Conservation (phyloP, 345 rosid species). For the Bruguiera gymnorhiza region DNA sequence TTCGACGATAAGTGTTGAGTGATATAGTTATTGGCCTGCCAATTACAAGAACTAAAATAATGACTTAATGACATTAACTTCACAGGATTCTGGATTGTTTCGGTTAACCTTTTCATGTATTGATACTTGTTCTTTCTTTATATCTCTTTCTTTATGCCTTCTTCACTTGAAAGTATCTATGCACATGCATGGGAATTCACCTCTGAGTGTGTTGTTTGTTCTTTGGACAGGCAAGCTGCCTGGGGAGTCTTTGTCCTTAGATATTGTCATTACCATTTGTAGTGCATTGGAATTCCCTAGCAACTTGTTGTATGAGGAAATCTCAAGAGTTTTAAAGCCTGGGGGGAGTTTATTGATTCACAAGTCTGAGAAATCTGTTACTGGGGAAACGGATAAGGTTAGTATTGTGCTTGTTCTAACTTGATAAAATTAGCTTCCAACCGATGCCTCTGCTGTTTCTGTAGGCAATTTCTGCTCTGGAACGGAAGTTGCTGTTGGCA, state of each 20-base stretch:
- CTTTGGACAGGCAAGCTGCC: conserved; percentile 58
- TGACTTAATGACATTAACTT: background rate
- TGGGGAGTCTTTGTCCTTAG: conserved; percentile 55
- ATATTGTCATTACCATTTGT: conserved; percentile 42
- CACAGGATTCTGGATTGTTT: background rate
- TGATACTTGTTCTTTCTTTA: background rate
- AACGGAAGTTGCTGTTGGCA: conserved; percentile 59
- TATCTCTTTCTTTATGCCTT: no score
- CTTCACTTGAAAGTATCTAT: background rate
- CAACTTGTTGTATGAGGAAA: conserved; percentile 45
- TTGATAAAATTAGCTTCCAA: conserved; percentile 6
- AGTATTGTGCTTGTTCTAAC: background rate
- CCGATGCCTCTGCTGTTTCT: conserved; percentile 7
- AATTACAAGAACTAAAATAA: background rate
- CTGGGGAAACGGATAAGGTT: no score
- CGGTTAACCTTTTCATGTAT: background rate
- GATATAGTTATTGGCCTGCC: background rate
- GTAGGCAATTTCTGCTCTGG: conserved; percentile 48
- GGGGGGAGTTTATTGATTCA: no score
- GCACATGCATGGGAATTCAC: background rate
- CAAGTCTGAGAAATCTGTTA: no score
- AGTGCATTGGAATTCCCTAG: conserved; percentile 54
- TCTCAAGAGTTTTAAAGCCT: no score
- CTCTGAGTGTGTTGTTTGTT: background rate
- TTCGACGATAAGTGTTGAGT: background rate